Percentiles rank a stretch among this genome's conserved stretches.
phyloP scores from a whole-genome alignment of 2,329 filamentous ascomycete genomes.

The Fusarium palustre region DNA sequence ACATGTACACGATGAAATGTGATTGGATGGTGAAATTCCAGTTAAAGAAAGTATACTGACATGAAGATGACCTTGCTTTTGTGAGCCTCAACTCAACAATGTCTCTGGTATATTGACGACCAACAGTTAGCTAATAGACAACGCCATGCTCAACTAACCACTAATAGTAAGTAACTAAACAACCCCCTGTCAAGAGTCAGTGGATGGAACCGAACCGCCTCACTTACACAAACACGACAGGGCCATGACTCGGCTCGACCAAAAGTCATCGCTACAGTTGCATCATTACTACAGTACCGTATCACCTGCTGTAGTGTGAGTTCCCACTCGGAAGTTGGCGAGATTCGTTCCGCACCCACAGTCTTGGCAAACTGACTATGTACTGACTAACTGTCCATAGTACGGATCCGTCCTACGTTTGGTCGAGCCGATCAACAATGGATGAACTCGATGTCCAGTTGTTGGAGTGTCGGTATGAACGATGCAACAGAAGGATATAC shows the following conservation, averaged over 20 bases:
- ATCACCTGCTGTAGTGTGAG: not conserved
- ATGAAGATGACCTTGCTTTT: constrained; percentile 17
- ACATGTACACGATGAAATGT: constrained; percentile 12
- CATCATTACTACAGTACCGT: not conserved
- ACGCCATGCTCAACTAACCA: not conserved
- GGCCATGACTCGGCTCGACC: constrained; percentile 34
- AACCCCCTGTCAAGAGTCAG: constrained; percentile 1
- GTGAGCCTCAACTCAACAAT: constrained; percentile 15
- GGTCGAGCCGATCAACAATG: not conserved
- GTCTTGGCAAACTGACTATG: not conserved
- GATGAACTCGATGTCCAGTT: not conserved
- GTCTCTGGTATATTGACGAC: not conserved
- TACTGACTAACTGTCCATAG: not conserved
- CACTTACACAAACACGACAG: constrained; percentile 29
- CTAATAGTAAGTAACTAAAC: not conserved
- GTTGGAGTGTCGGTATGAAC: not conserved
- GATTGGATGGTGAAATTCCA: constrained; percentile 5
- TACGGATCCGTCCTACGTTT: not conserved
- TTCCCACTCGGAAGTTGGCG: constrained; percentile 10
- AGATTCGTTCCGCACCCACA: constrained; percentile 7
- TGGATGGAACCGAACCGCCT: constrained; percentile 25
- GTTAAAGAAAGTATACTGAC: not conserved
- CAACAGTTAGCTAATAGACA: not conserved
- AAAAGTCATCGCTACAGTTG: constrained; percentile 7
- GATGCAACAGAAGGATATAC: not conserved